These are phyloP conservation scores for Pseudocercospora macadamiae DNA, from an alignment of 2,329 filamentous ascomycete species.

Conservation along the genomic window DNA sequence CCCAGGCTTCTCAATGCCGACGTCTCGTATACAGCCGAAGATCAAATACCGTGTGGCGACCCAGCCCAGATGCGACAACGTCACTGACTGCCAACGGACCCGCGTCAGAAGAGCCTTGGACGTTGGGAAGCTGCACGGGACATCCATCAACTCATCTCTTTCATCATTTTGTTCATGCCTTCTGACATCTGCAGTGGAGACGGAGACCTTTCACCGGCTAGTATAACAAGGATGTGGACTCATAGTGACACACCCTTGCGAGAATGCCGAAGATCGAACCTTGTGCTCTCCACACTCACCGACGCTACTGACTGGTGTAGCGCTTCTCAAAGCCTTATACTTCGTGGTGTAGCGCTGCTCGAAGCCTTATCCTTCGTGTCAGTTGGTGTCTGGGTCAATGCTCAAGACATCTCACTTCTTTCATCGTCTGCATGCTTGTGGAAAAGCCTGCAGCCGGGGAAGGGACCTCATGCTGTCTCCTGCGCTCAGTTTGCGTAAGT, in stretches of 20 bases:
- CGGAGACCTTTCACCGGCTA: too few relatives aligned
- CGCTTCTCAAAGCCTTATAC: neutral
- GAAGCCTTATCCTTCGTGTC: neutral
- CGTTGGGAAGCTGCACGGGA: neutral
- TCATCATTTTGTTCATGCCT: neutral
- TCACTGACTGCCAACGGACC: too few relatives aligned
- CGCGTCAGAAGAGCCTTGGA: neutral
- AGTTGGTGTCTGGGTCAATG: neutral
- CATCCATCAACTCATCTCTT: neutral
- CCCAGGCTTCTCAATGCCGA: neutral
- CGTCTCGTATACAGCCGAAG: neutral
- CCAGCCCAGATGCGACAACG: neutral
- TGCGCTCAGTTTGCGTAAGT: too few relatives aligned
- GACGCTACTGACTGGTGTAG: conserved; percentile 2
- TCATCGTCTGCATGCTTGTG: neutral
- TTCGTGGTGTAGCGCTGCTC: conserved; percentile 2
- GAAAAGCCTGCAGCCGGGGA: neutral
- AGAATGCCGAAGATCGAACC: neutral
- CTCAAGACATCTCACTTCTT: neutral
- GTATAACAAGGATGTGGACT: too few relatives aligned
- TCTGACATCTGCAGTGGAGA: neutral
- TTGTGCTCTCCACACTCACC: neutral
- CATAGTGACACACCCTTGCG: neutral
- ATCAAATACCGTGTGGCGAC: neutral
- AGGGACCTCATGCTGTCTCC: neutral